Base-by-base conservation (phyloP, 257 asterid genomes). In the Linderniella brevidens region DNA sequence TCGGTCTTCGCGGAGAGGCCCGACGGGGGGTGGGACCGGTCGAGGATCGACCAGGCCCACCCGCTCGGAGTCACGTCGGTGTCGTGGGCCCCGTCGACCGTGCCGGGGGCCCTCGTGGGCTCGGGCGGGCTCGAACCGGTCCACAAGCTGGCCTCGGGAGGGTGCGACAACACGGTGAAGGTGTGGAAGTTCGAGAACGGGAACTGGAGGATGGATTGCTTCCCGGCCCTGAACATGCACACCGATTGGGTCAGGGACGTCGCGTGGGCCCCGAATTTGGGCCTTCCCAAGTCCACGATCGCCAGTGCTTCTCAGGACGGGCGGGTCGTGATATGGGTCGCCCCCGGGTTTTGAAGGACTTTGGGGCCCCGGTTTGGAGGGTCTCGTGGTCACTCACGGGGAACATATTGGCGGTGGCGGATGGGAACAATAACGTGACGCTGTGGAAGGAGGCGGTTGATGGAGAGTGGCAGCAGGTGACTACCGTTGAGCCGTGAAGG, bases 301-400 rank as follows among this genome's bases (percentile, higher is more conserved):
- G 86, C 92, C 1, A 79, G 92, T 49, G 73, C 70, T 55, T 73
- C 86, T 17, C 66, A 76, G 29, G 92, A 76, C 52, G 82, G 86
- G 20, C 71, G 48, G 50, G 92, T 76, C 1, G 66, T 76, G 11
- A 64, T 73, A 46, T 79, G 86, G 92, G 64, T 61, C 0, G 56
- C 70, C 6, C 62, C 53, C 70, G 56, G 43, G 82, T 73, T 15
- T 48, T 76, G 67, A 62, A 58, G 55, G 92, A 76, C 69, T 79
- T 79, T 29, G 72, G 67, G 48, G 54, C 60, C 14, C 76, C 86
- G 0, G 86, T 71, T 47, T 79, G 79, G 77, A 66, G 82, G 69
- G 79, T 79, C 14, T 75, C 92, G 0, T 79, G 92, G 86, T 79
- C 92, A 1, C 72, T 73, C 35, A 79, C 92, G 3, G 92, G 92